Evolutionary conservation across 257 asterid genomes (phyloP), one percentile per base, ranked within the genome.

Genomic region (Primulina eburnea): DNA sequence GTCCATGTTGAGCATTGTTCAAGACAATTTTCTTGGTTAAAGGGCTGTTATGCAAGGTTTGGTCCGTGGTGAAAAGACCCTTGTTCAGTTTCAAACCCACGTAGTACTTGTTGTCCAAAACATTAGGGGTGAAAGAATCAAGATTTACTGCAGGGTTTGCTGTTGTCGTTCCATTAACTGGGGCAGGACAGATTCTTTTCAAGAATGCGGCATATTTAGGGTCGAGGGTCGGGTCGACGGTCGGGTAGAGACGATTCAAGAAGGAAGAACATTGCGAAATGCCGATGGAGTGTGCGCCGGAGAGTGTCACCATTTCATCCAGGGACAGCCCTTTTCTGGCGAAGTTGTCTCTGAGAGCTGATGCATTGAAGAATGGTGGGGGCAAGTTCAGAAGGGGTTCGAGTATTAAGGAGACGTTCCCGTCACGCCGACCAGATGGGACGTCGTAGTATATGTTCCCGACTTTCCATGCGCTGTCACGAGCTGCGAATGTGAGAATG

Each of bases 261-360:
- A 88, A 78, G 60, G 87, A 68, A 24, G 69, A 20, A 72, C 95
- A 86, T 65, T 73, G 88, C 4, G 87, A 74, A 12, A 84, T 20
- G 0, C 92, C 95, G 52, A 88, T 73, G 8, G 92, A 88, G 20
- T 88, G 89, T 2, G 95, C 83, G 26, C 92, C 92, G 21, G 88
- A 78, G 18, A 88, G 89, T 1, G 87, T 83, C 2, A 88, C 95
- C 92, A 88, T 88, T 10, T 88, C 89, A 52, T 88, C 92, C 6
- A 84, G 80, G 1, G 92, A 67, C 37, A 88, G 63, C 1, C 90
- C 92, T 77, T 88, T 88, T 1, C 69, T 30, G 14, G 80, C 75
- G 34, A 88, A 88, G 32, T 66, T 84, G 70, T 72, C 78, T 0
- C 70, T 9, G 10, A 86, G 86, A 3, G 74, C 50, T 9, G 74